Base-by-base conservation (phyloP, 192 early-diverging fungal genomes). In the Kappamyces sp. region DNA sequence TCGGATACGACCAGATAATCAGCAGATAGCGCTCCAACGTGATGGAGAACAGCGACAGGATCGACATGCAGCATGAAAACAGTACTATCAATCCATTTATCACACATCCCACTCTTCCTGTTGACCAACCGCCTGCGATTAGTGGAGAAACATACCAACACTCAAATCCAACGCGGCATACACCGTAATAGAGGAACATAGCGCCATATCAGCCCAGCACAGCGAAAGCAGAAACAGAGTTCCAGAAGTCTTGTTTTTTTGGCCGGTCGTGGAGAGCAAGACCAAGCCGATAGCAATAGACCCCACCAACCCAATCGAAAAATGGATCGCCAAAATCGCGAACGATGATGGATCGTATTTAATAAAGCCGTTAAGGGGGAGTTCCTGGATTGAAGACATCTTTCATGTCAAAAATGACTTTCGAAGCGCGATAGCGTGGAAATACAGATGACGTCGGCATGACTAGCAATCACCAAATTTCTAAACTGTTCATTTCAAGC, bases 191-290 rank as follows among this genome's bases (percentile, higher is more conserved):
- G 31, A 31, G 1, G 13, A 36, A 40, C 55, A 57, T 32, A 57
- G 46, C 8, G 46, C 7, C 7, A 40, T 44, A 36, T 57, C 55
- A 2, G 55, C 55, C 55, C 55, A 57, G 41, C 55, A 57, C 4
- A 57, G 34, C 0, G 2, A 57, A 12, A 57, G 41, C 8, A 57
- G 55, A 13, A 57, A n/a, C 4, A 57, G 55, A 1, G 13, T 57
- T 4, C 40, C 41, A 0, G 55, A 43, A 41, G 38, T 32, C 10
- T 23, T 36, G 33, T 57, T 57, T 7, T 40, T 10, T 10, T 9
- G 10, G 12, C 41, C 33, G 7, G 34, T 57, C 15, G 55, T 43
- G 9, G 46, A 12, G 39, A 57, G 39, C 23, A 57, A 40, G 9
- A 57, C 2, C 15, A 43, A 5, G 3, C 41, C 38, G 3, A 37